Conservation (phyloP, 2,329 filamentous ascomycete species). For the Penicillium sp. region DNA sequence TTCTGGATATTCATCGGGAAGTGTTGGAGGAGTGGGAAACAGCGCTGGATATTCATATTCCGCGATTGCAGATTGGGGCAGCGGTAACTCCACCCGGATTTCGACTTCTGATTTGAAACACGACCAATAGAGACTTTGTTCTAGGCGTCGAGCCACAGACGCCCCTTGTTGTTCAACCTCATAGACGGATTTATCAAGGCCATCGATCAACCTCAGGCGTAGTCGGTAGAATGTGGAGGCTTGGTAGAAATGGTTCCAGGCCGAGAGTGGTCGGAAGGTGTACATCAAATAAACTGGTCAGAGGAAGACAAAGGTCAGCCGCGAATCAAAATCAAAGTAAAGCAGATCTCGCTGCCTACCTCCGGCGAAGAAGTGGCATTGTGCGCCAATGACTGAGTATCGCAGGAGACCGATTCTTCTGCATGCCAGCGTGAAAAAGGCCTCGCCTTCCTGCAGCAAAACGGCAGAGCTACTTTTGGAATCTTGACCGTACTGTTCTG, state of each 20-base stretch:
- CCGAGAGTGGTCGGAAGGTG: constrained; percentile 39
- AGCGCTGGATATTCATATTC: constrained; percentile 37
- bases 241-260: constrained; percentile 42
- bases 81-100: constrained; percentile 41
- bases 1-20: constrained; percentile 10
- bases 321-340: not conserved
- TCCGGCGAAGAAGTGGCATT: constrained; percentile 44
- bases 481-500: not conserved
- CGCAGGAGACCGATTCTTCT: constrained; percentile 30
- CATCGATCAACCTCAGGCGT: constrained; percentile 29
- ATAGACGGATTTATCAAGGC: constrained; percentile 9
- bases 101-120: constrained; percentile 49
- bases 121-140: constrained; percentile 47
- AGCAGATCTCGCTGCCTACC: not conserved
- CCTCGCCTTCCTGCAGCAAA: constrained; percentile 25
- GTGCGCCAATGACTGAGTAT: constrained; percentile 34
- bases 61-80: constrained; percentile 40
- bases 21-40: constrained; percentile 33
- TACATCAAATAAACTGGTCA: constrained; percentile 43
- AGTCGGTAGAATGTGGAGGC: constrained; percentile 38
- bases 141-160: constrained; percentile 30
- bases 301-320: not conserved
- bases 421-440: constrained; percentile 33
- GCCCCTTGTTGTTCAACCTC: constrained; percentile 7
- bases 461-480: not conserved